Base-by-base conservation (phyloP, 352 stramenopile species). In the Phytopythium boreale region DNA sequence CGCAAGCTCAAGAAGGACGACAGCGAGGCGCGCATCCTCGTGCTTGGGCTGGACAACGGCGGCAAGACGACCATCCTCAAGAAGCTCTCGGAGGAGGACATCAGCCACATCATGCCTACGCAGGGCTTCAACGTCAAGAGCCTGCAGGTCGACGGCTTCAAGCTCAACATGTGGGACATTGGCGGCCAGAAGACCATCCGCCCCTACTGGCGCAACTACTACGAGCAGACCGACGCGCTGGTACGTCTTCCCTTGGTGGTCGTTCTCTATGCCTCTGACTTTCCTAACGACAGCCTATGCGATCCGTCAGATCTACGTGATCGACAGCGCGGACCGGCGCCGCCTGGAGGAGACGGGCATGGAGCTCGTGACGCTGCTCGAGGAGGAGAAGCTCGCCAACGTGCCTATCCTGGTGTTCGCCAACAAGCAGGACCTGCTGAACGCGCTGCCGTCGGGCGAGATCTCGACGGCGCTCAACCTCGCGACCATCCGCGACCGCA, bases 191-290 rank as follows among this genome's bases (percentile, higher is more conserved):
- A 98, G 66, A 99, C 97, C 24, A 99, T 99, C 60, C 92, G 97
- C 24, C 94, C 97, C 5, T 99, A 99, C 79, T 99, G 98, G 98
- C 86, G 97, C 49, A 99, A 99, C 83, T 99, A 99, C 81, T 99
- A 99, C 76, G 98, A 99, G 82, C 79, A 98, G 75, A 98, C 95
- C 3, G 95, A 98, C 69, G 93, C 91, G 8, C 70, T 98, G 57
- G 82, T 93, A 66, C 53, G 74, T 61, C 8, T 4, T 55, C 10
- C 11, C 44, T 52, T n/a, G n/a, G n/a, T n/a, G n/a, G n/a, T n/a
- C n/a, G n/a, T n/a, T n/a, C n/a, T n/a, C n/a, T n/a, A n/a, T n/a
- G n/a, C n/a, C n/a, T n/a, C n/a, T n/a, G 24, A 44, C 52, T 17
- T 36, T n/a, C 11, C 24, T 50, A n/a, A 47, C 22, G 10, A 10